Conservation (phyloP, 257 asterid species). For the Solanum gandarillasii region DNA sequence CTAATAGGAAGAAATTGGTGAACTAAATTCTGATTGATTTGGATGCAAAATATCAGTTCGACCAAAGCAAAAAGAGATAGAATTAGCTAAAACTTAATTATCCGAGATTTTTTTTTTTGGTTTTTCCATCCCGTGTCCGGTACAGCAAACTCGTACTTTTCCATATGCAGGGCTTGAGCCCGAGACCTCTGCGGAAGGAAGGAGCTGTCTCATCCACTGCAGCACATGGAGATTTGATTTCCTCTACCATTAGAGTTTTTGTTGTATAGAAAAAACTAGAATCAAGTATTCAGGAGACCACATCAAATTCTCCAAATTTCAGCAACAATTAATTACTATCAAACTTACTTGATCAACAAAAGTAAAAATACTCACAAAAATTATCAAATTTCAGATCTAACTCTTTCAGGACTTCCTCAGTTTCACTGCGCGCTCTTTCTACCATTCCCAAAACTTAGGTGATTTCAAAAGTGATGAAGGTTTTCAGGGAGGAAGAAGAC, state of each 20-base stretch:
- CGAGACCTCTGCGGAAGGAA: no score
- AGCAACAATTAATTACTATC: neutral
- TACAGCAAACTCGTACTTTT: no score
- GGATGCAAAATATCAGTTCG: neutral
- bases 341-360: neutral
- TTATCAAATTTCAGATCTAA: neutral
- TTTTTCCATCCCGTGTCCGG: no score
- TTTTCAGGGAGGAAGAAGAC: neutral
- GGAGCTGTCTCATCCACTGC: no score
- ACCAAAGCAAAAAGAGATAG: neutral
- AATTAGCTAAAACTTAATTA: no score
- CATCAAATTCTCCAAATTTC: neutral
- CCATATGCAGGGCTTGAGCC: no score
- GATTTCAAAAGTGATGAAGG: neutral
- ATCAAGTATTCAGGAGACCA: neutral
- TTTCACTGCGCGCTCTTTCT: neutral
- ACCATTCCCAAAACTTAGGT: neutral
- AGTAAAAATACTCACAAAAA: neutral
- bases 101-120: no score
- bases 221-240: no score
- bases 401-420: neutral
- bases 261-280: neutral
- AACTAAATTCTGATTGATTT: neutral
- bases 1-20: neutral
- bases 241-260: no score